Base-by-base conservation (phyloP, 2,329 filamentous ascomycete species). In the Colletotrichum sp. region DNA sequence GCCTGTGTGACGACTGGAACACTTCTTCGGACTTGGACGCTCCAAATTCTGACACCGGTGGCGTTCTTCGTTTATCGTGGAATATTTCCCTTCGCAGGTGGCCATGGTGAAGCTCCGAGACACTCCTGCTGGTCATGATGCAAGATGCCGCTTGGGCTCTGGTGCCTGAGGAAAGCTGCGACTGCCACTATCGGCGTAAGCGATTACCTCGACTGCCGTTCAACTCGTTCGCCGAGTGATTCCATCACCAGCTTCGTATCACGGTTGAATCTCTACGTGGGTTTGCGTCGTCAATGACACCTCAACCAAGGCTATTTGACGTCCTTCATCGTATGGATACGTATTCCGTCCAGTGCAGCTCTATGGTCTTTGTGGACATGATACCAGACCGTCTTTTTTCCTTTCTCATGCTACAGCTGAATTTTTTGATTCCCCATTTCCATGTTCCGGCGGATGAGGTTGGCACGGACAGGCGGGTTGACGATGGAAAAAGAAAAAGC, bases 391-490 rank as follows among this genome's bases (percentile, higher is more conserved):
- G 63, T 60, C 39, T 39, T 59, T n/a, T 64, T 64, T 63, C 34
- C n/a, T 44, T 69, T 57, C 36, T 68, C 24, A 63, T 63, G 68
- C 55, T 26, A 32, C 34, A 57, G 57, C 30, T 63, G 68, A 75
- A 10, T 39, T 63, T 32, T 44, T 83, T 83, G 63, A 83, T 83
- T 79, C 82, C 83, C 79, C 82, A 84, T 52, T 72, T 52, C 52
- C 39, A 48, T 62, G 68, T 36, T 52, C 34, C 44, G 67, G 60
- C 36, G n/a, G 73, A 65, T 34, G 52, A 63, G 16, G 65, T 22
- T 52, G 44, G 18, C 24, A 48, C 10, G 59, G 16, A 64, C 32
- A 52, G 34, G 57, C 18, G 5, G 71, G 39, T 44, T 26, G 36
- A 15, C 5, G 62, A 30, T 55, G 34, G 22, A 64, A 59, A 34